Evolutionary conservation across 2,329 filamentous ascomycete genomes (phyloP), one percentile per base, ranked within the genome.

Genomic region (Scedosporium dehoogii): DNA sequence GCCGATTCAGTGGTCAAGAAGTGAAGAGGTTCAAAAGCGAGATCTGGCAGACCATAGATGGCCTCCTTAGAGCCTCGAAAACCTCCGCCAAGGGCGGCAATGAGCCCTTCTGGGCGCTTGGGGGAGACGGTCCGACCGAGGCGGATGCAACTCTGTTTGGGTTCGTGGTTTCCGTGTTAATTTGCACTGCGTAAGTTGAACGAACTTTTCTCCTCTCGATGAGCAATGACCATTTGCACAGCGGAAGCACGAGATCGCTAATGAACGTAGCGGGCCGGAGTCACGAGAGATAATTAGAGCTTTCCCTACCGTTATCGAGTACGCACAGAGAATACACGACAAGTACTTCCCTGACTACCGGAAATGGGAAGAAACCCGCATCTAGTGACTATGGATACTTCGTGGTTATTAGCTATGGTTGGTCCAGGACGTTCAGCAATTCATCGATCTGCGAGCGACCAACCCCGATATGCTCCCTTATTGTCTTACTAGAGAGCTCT

Each of bases 281-380:
- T 80, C 79, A 3, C 73, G 71, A 61, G 68, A 71, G 27, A 69
- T 81, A 1, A 69, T 86, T 3, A 75, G 71, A 63, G 69, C 70
- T 2, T 80, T 79, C 64, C 80, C 82, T 0, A 72, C 73, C 0
- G 62, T 86, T 10, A 46, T 82, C 9, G 81, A 85, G 2, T 87
- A 87, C 70, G 83, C 81, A 3, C 67, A 68, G 44, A 76, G 80
- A 62, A 84, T 88, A 51, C 83, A 86, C 67, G 71, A 77, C 57
- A 63, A 65, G 4, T 85, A 83, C 67, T 87, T 88, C 66, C 76
- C 81, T 0, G 83, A 87, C 42, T 86, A 86, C 67, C 73, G 79
- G 63, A 68, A 68, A 33, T 76, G 76, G 73, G 62, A 69, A 12
- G 62, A 56, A n/a, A 1, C 33, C 33, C 33, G 10, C 14, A 38